Evolutionary conservation across 805 yeast species (phyloP), one percentile per base, ranked within the genome.

Genomic region (Pichia pseudocactophila): DNA sequence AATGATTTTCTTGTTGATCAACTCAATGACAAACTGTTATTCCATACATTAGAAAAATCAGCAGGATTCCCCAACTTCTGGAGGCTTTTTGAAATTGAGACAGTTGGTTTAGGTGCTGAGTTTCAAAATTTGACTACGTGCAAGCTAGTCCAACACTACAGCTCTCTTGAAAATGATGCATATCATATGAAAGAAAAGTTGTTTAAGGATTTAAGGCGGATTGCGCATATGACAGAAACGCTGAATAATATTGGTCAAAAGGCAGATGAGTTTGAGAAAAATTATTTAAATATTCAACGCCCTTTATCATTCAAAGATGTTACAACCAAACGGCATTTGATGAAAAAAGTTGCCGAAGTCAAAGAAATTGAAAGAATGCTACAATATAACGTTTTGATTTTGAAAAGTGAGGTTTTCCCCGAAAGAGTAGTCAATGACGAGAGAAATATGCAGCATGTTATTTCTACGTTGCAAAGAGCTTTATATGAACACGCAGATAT

Each of bases 71-170:
- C 61, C 2, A 39, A 48, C 1, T 50, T 41, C 25, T 62, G 67
- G 67, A 58, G 60, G 42, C 42, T 63, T 12, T 34, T 43, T 40
- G 66, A 63, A 41, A 53, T 49, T 6, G 44, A 40, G 2, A 52
- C 53, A 6, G 39, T 63, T 34, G 37, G 41, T 2, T 33, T 43
- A 17, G 39, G 46, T 16, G 46, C 51, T 8, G 28, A 27, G 27
- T 43, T 4, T 17, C 26, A 4, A 37, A 37, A 15, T 27, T 34
- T n/a, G 33, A 34, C 12, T 17, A 27, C 3, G 34, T 16, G 18
- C 15, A 43, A 8, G 8, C 12, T 3, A 20, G 8, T 8, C 8
- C 7, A 22, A 3, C 25, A 34, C 12, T 43, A 35, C n/a, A 26
- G 16, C 7, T 25, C 31, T 8, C 22, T 34, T 9, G 43, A 35